These are phyloP conservation scores for Yamadazyma pseudoaaseri DNA, from an alignment of 1,139 yeast species.

Conservation along the genomic window DNA sequence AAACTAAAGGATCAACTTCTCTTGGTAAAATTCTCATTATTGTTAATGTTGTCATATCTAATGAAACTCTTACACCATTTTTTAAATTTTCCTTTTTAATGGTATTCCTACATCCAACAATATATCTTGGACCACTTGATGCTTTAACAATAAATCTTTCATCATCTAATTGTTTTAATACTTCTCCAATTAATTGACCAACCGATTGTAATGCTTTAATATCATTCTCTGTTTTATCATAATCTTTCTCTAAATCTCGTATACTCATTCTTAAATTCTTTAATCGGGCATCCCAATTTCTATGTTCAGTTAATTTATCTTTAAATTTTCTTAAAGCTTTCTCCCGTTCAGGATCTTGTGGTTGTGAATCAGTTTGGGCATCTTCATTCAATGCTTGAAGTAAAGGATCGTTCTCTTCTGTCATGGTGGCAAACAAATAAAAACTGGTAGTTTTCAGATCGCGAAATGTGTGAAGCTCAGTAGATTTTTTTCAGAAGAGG, in stretches of 20 bases:
- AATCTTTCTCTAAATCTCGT: conserved; percentile 80
- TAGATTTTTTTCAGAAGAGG: not conserved
- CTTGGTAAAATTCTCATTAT: conserved; percentile 97
- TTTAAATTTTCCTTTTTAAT: conserved; percentile 79
- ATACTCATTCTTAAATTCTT: conserved; percentile 82
- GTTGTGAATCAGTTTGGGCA: conserved; percentile 3
- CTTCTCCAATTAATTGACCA: conserved; percentile 98
- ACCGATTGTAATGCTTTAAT: conserved; percentile 96
- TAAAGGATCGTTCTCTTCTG: conserved; percentile 18
- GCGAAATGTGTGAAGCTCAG: not conserved
- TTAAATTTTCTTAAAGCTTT: conserved; percentile 79
- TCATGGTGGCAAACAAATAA: conserved; percentile 13
- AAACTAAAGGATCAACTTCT: conserved; percentile 97
- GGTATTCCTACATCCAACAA: conserved; percentile 95
- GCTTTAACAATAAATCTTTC: conserved; percentile 97
- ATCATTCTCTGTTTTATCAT: conserved; percentile 93
- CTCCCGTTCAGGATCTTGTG: conserved; percentile 68
- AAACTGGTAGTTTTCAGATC: not conserved
- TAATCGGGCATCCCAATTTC: conserved; percentile 91
- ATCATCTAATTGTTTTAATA: conserved; percentile 90
- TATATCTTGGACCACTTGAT: conserved; percentile 95
- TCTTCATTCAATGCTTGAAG: conserved; percentile 18
- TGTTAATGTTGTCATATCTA: conserved; percentile 97
- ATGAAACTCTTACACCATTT: conserved; percentile 94
- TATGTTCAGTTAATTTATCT: conserved; percentile 85